Evolutionary conservation across 768 basidiomycete species (phyloP).

Genomic region (Trichaptum fuscoviolaceum): DNA sequence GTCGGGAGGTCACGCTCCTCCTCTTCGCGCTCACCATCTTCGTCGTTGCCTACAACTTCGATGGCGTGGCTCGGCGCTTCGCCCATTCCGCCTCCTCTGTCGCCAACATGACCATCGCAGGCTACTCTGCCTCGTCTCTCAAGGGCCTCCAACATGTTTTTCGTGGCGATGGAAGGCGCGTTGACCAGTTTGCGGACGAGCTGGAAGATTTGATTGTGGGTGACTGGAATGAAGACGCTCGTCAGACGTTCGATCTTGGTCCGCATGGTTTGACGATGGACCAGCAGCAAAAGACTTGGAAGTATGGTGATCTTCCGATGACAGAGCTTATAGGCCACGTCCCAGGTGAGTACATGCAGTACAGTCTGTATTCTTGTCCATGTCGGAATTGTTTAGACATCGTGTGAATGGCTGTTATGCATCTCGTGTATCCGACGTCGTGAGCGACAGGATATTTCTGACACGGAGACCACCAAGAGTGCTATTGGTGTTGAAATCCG

Average conservation of each 20-base stretch:
- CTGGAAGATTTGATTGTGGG: conserved; percentile 65
- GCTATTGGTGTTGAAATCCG: too few relatives aligned
- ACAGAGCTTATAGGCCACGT: conserved; percentile 58
- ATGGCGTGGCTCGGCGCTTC: conserved; percentile 51
- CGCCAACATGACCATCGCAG: neutral
- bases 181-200: conserved; percentile 46
- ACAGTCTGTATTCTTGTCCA: neutral
- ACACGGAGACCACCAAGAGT: too few relatives aligned
- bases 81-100: conserved; percentile 23
- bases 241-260: conserved; percentile 20
- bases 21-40: conserved; percentile 62
- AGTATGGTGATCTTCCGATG: conserved; percentile 39
- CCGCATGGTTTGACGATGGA: conserved; percentile 31
- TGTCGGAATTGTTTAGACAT: neutral
- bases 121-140: neutral
- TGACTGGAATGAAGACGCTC: conserved; percentile 60
- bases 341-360: conserved; percentile 44
- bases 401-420: neutral
- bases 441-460: too few relatives aligned
- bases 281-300: conserved; percentile 54
- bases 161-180: conserved; percentile 46
- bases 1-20: conserved; percentile 68
- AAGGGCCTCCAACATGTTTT: conserved; percentile 25
- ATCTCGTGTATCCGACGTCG: too few relatives aligned
- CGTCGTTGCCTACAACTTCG: conserved; percentile 69